Evolutionary conservation across 768 basidiomycete species (phyloP), one percentile per base, ranked within the genome.

Genomic region (Suillus subaureus): DNA sequence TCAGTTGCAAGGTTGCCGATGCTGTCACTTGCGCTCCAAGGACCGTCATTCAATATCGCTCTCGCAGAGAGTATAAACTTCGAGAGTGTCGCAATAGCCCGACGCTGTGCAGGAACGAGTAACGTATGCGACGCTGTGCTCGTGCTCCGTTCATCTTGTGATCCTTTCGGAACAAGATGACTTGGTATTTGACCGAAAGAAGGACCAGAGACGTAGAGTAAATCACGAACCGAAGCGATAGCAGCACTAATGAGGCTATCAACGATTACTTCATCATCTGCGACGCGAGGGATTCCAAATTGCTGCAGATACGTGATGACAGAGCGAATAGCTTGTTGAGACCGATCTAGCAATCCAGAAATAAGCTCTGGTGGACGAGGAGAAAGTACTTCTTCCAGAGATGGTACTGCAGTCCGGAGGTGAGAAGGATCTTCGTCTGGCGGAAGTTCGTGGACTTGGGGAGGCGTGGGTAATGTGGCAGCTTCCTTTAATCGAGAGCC

Each of bases 41-140:
- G 73, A 2, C 69, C 77, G 62, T 76, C 70, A 61, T 83, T 86
- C 4, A 89, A 81, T 74, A 92, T 87, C 2, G 96, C 94, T 33
- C 95, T 89, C 1, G 92, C 89, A 12, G 92, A 93, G 2, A 96
- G 83, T 40, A 96, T 90, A 35, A 97, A 86, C 73, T 95, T 91
- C 43, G 93, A 95, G 4, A 96, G 82, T 0, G 93, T 94, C 0
- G 93, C 92, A 5, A 93, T 91, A 23, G 94, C 89, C 65, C 92
- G 92, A 61, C 93, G 83, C 67, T 93, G 92, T 1, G 89, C 88
- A 2, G 90, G 89, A 74, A 93, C 89, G 21, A 94, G 78, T 4
- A 89, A 79, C 5, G 86, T 81, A 65, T 86, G 83, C 6, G 85
- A 79, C 6, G 82, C 75, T 26, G 82, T 73, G 13, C 74, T 73